Base-by-base conservation (phyloP, 176 grass and related monocot genomes). In the Hsuehochloa calcarea region DNA sequence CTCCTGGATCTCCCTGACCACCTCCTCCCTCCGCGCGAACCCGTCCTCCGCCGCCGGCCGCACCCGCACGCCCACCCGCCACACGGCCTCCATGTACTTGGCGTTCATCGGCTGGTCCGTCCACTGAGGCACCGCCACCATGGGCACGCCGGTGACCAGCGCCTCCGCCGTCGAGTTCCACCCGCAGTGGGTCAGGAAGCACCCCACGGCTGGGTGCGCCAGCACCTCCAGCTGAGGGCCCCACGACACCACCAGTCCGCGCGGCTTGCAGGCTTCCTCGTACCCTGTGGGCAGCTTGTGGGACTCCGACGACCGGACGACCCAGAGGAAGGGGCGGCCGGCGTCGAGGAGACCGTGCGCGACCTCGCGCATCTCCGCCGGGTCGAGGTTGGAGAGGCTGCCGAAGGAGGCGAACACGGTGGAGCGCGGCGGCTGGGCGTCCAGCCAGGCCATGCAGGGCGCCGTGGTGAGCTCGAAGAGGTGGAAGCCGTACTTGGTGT, bases 21-120 rank as follows among this genome's bases (percentile, higher is more conserved):
- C 86, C 85, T 95, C 90, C 8, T 23, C 78, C 62, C 84, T 77
- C 77, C 77, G 75, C 31, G 81, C 68, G 34, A 89, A 58, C 9
- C 90, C 83, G 9, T 71, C 89, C 6, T 10, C 40, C 1, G 80
- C 70, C 0, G 82, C 77, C 0, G 69, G 77, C 3, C 82, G 85
- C 23, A 70, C 93, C 14, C 93, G 80, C 54, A 90, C 82, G 5
- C 96, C 93, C 0, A 74, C 85, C 4, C 65, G 51, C 96, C 96
- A 95, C 81, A 90, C 80, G 19, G 70, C 85, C 88, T 95, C 91
- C 43, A 93, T 85, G 81, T 95, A 98, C 81, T 83, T n/a, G 27
- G 96, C 96, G 82, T 95, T 93, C 89, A 82, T 93, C 10, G 93
- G 76, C 85, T 98, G 93, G 75, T 98, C 93, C 20, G 96, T 90